phyloP scores from a whole-genome alignment of 805 yeast species.

The Metschnikowia cerradonensis region DNA sequence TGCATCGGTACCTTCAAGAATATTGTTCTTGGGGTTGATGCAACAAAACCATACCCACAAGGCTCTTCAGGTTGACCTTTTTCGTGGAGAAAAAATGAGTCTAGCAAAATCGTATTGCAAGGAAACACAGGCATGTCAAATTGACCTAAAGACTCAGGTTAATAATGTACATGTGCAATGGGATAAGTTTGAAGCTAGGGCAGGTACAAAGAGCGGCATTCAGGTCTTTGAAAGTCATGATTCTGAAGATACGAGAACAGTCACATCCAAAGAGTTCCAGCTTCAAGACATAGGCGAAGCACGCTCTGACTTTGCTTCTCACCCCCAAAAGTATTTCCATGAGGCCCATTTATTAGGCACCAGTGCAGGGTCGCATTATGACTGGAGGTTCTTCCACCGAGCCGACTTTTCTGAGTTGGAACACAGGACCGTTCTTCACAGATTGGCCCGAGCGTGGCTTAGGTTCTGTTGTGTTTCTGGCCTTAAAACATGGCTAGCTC shows the following conservation, averaged over 20 bases:
- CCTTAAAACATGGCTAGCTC: constrained; percentile 58
- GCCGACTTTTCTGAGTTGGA: constrained; percentile 25
- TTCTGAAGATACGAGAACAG: neutral
- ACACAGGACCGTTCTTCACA: constrained; percentile 31
- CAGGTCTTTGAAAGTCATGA: neutral
- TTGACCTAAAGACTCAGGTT: neutral
- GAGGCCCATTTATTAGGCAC: constrained; percentile 10
- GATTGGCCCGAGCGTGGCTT: constrained; percentile 50
- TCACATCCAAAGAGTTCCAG: neutral
- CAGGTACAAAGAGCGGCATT: neutral
- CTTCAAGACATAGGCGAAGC: neutral
- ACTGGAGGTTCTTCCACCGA: constrained; percentile 20
- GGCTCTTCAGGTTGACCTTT: neutral
- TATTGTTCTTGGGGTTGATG: neutral
- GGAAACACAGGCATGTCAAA: neutral
- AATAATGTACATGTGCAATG: neutral
- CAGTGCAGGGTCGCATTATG: constrained; percentile 16
- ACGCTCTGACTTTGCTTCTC: neutral
- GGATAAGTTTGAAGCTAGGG: neutral
- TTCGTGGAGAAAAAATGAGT: neutral
- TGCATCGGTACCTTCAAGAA: neutral
- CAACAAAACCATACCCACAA: neutral
- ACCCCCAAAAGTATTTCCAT: constrained; percentile 12
- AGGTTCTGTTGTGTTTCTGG: constrained; percentile 45
- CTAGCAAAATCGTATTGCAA: neutral